A percentile compares a stretch with the other conserved stretches of the same genome.
Evolutionary conservation across 2,329 filamentous ascomycete species (phyloP).

Genomic region (Fonsecaea monophora): DNA sequence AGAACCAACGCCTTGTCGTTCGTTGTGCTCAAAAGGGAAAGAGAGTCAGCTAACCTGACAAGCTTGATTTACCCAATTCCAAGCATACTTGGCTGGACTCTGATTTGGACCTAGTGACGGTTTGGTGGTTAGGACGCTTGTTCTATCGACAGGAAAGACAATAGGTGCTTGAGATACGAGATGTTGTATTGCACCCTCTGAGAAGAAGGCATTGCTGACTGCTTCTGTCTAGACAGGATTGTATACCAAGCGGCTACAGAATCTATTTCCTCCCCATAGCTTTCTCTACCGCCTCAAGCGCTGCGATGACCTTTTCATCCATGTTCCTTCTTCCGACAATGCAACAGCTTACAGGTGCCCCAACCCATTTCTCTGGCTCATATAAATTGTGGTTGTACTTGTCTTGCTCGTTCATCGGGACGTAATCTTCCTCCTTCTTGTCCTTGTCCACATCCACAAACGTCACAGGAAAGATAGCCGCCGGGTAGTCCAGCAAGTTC

Average conservation of each 20-base stretch:
- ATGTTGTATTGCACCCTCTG: neutral
- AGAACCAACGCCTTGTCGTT: neutral
- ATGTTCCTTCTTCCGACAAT: slow-evolving; percentile 61
- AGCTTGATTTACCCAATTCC: neutral
- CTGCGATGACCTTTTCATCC: slow-evolving; percentile 60
- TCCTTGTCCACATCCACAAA: slow-evolving; percentile 54
- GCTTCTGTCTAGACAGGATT: neutral
- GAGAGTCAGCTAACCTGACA: slow-evolving; percentile 2
- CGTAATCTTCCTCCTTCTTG: slow-evolving; percentile 39
- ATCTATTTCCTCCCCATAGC: slow-evolving; percentile 41
- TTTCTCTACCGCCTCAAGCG: slow-evolving; percentile 45
- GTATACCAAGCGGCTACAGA: neutral
- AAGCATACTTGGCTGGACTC: neutral
- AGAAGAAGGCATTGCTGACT: neutral
- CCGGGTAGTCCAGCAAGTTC: slow-evolving; percentile 74
- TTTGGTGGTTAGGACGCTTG: neutral
- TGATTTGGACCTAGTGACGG: neutral
- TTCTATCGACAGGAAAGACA: neutral
- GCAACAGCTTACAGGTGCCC: slow-evolving; percentile 61
- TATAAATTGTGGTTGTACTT: slow-evolving; percentile 54
- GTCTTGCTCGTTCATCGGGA: slow-evolving; percentile 48
- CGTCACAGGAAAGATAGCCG: slow-evolving; percentile 65
- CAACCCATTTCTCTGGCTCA: slow-evolving; percentile 55
- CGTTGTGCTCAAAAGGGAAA: slow-evolving; percentile 13
- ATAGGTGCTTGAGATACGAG: neutral